phyloP scores from a whole-genome alignment of 2,329 filamentous ascomycete species.

The Meredithiella fracta region DNA sequence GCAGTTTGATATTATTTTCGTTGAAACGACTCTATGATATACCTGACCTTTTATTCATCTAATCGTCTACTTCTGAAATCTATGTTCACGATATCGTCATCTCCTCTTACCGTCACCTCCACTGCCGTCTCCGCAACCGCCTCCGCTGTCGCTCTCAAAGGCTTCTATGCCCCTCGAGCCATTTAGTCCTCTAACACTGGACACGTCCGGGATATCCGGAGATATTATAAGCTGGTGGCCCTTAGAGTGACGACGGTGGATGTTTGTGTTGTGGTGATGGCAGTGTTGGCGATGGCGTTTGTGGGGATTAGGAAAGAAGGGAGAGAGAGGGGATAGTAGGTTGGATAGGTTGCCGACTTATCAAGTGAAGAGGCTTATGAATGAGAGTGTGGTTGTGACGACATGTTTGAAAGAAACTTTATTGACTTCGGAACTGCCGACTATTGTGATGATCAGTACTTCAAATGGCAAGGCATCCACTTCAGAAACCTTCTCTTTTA shows the following conservation, averaged over 20 bases:
- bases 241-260: not conserved
- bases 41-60: too few species aligned
- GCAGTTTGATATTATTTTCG: too few species aligned
- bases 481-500: too few species aligned
- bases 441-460: too few species aligned
- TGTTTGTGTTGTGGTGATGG: not conserved
- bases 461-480: too few species aligned
- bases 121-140: not conserved
- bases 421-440: too few species aligned
- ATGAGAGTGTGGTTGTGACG: not conserved
- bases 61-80: too few species aligned
- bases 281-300: conserved; percentile 2
- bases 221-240: conserved; percentile 6
- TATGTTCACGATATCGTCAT: too few species aligned
- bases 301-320: conserved; percentile 1
- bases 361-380: conserved; percentile 4
- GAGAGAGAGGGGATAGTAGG: conserved; percentile 1
- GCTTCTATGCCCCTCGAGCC: not conserved
- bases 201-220: not conserved
- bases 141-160: not conserved
- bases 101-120: not conserved
- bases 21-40: too few species aligned
- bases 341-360: not conserved
- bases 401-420: not conserved
- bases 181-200: not conserved